Evolutionary conservation across 305 asterid genomes (phyloP).

Genomic region (Solanum hybrid): DNA sequence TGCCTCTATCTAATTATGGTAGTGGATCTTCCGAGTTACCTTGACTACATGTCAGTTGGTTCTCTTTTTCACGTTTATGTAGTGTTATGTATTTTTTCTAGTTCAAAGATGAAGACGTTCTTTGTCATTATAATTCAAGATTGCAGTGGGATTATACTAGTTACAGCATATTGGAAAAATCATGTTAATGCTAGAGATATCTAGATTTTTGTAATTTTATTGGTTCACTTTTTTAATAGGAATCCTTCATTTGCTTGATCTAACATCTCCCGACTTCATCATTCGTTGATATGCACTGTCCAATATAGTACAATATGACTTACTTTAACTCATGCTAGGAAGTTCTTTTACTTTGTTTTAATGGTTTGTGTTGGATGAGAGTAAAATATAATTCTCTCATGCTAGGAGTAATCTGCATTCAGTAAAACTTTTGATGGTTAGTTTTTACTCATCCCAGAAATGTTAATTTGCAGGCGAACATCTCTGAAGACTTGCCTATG

Average conservation of each 20-base stretch:
- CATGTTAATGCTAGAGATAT: neutral
- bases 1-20: neutral
- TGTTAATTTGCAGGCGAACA: constrained; percentile 44
- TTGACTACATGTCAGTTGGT: neutral
- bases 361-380: neutral
- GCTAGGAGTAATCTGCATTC: neutral
- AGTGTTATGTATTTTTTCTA: neutral
- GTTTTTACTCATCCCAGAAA: constrained; percentile 10
- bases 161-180: neutral
- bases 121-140: neutral
- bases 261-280: neutral
- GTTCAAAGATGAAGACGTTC: neutral
- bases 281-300: neutral
- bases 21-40: neutral
- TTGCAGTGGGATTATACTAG: neutral
- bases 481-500: constrained; percentile 68
- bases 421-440: neutral
- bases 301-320: neutral
- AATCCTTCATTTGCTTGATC: neutral
- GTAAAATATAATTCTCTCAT: neutral
- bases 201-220: neutral
- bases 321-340: neutral
- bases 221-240: neutral
- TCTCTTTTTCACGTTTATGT: neutral
- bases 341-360: neutral